Conservation (phyloP, 1,284 basidiomycete species). For the Pyrrhoderma lamaoense region DNA sequence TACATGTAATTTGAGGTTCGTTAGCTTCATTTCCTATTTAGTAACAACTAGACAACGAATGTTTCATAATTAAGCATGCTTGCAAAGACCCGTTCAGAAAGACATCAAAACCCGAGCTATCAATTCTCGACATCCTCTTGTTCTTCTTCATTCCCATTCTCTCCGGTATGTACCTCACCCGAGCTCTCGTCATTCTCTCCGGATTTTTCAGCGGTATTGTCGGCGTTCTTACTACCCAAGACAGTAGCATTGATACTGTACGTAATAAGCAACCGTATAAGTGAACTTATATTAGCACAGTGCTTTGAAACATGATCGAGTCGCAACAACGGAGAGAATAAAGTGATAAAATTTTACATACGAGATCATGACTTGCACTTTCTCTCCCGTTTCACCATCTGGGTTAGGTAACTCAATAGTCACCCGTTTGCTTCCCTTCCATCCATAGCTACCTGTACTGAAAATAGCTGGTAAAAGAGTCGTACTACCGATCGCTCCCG, state of each 20-base stretch:
- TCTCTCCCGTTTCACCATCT: constrained; percentile 48
- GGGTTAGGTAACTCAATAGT: constrained; percentile 52
- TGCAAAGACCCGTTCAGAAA: too few species aligned
- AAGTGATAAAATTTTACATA: constrained; percentile 31
- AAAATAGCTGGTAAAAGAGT: constrained; percentile 54
- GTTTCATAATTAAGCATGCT: too few species aligned
- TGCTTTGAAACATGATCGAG: constrained; percentile 1
- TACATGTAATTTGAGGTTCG: too few species aligned
- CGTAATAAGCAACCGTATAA: not conserved
- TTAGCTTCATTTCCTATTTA: too few species aligned
- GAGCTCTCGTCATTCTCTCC: constrained; percentile 26
- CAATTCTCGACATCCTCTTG: not conserved
- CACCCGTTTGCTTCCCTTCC: constrained; percentile 69
- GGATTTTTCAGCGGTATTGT: constrained; percentile 27
- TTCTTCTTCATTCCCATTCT: constrained; percentile 5
- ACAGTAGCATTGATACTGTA: constrained; percentile 71
- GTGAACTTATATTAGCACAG: constrained; percentile 5
- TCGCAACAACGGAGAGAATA: constrained; percentile 1
- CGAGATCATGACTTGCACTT: constrained; percentile 70
- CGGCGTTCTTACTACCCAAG: constrained; percentile 59
- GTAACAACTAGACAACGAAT: too few species aligned
- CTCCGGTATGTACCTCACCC: constrained; percentile 13
- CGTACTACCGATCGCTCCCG: constrained; percentile 53
- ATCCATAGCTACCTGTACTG: constrained; percentile 69
- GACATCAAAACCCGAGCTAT: too few species aligned